Evolutionary conservation across 805 yeast species (phyloP).

Genomic region (Myxozyma udenii): DNA sequence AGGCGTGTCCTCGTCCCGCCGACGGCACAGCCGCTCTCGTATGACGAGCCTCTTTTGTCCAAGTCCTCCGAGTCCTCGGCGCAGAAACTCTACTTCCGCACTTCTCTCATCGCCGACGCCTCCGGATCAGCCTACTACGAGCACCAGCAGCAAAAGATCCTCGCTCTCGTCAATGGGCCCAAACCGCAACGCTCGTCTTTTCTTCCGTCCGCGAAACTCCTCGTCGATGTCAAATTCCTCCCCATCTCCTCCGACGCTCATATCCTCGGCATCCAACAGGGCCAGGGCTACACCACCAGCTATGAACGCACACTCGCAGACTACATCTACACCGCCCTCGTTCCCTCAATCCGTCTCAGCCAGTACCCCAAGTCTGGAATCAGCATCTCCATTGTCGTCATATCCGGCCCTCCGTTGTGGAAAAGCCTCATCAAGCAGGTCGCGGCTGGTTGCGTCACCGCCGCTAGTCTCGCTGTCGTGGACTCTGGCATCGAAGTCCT

Average conservation of each 20-base stretch:
- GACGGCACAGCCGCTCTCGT: constrained; percentile 18
- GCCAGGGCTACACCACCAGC: constrained; percentile 33
- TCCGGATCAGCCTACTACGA: constrained; percentile 84
- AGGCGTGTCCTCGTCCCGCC: constrained; percentile 31
- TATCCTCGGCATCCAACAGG: constrained; percentile 18
- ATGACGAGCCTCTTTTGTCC: background rate
- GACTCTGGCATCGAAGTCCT: constrained; percentile 80
- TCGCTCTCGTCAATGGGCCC: constrained; percentile 82
- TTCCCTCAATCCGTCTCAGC: constrained; percentile 55
- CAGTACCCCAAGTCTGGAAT: constrained; percentile 90
- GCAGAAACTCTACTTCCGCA: constrained; percentile 45
- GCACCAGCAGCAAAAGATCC: constrained; percentile 54
- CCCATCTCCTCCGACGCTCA: constrained; percentile 48
- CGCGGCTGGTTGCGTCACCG: constrained; percentile 46
- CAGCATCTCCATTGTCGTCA: constrained; percentile 67
- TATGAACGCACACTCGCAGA: constrained; percentile 44
- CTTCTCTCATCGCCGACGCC: constrained; percentile 65
- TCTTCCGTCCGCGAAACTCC: constrained; percentile 60
- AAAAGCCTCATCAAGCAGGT: constrained; percentile 37
- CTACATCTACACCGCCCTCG: constrained; percentile 51
- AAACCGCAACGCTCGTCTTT: constrained; percentile 77
- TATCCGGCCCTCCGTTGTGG: constrained; percentile 47
- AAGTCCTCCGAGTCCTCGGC: constrained; percentile 29
- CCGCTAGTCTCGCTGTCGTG: constrained; percentile 68
- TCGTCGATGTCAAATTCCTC: constrained; percentile 57